Evolutionary conservation across 371 early-diverging fungal genomes (phyloP), one percentile per base, ranked within the genome.

Genomic region (Mucor circinelloides): DNA sequence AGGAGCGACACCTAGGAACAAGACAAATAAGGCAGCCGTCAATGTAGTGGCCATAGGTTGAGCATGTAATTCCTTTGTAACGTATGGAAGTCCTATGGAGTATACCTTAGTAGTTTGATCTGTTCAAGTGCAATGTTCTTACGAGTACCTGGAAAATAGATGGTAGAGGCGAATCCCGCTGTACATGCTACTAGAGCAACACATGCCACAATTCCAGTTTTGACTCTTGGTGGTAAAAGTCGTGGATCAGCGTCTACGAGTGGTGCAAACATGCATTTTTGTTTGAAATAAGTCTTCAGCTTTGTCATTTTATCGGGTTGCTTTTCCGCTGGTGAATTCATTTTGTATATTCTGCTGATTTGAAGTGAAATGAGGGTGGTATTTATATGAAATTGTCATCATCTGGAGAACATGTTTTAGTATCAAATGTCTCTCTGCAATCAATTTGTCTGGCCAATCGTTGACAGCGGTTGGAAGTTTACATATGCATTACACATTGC

Each of bases 1-100:
- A 30, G 89, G 87, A 30, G 83, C 80, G 48, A 89, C 78, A 17
- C 87, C 89, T 78, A 86, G 81, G 38, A 79, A 76, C 21, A 89
- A 71, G 27, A 87, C 75, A 59, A 86, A 89, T 13, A 85, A 64
- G 6, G 87, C 84, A 6, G 86, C 84, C 0, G 87, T 85, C 48
- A 85, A 69, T 58, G 85, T 85, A 50, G 85, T 84, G n/a, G 79
- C 75, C 8, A 81, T 83, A 25, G 72, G 28, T 2, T 84, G 74
- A 1, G 87, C 82, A 31, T 82, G 31, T n/a, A 89, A 75, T 19
- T 86, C 86, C 17, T 60, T 34, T 17, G 77, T 81, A 58, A 88
- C 80, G 19, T 55, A 64, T 13, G 83, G 83, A 2, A 86, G 67
- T 3, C 86, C 86, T 67, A 74, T 36, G 5, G 5, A 36, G 12